Base-by-base conservation (phyloP, 345 rosid species). In the Atalantia buxifolia region DNA sequence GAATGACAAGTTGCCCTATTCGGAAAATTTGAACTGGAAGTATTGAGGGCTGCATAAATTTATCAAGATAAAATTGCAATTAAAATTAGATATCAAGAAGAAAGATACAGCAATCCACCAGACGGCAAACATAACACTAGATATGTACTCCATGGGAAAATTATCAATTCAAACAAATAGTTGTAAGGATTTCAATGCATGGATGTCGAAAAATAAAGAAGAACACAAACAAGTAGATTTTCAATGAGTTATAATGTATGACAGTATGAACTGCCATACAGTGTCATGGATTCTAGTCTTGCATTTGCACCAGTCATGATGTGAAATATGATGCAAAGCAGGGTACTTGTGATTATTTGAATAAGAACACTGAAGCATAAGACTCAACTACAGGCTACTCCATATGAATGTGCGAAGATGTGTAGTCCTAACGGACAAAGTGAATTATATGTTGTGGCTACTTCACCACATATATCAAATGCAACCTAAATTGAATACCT, bases 1-100 rank as follows among this genome's bases (percentile, higher is more conserved):
- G 93, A 78, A 90, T 88, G 77, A 87, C 86, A 10, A 90, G 80
- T 75, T 88, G 91, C 53, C 93, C 93, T 28, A 90, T 79, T 33
- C 78, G 90, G 62, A 88, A 69, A 50, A 86, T 88, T 77, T 90
- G 93, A 65, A 90, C 69, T 33, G 93, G 93, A 84, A 90, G 93
- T 53, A 90, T 76, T 28, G 92, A 83, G 31, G 93, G 93, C 92
- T 90, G 91, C 81, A 77, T 21, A 63, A 77, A n/a, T n/a, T 57
- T 8, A 59, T 22, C 24, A 70, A 24, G 50, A 69, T 40, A 77
- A 33, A 76, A 22, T 50, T 50, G 16, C 5, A 7, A 66, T 6
- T 38, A 67, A 2, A 5, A 56, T 6, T 25, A 67, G 53, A 24
- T 2, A 36, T 33, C 35, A 14, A 22, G 9, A 10, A 60, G 61